Percentiles rank a stretch among this genome's conserved stretches.
Evolutionary conservation across 2,329 filamentous ascomycete species (phyloP).

Genomic region (Cryphonectria japonica): DNA sequence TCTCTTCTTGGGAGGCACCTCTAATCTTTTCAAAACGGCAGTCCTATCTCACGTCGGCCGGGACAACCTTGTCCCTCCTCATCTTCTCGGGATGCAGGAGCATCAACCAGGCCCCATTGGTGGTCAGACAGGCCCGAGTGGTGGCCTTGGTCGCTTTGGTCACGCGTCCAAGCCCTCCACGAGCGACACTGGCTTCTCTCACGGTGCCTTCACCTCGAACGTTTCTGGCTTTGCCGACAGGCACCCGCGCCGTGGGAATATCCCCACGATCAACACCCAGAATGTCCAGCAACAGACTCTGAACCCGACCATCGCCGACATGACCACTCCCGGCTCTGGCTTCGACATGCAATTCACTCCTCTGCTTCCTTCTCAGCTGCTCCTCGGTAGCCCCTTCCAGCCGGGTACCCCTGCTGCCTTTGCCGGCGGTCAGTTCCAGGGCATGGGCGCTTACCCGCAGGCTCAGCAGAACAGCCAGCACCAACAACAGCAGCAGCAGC

Average conservation of each 20-base stretch:
- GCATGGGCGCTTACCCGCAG: slow-evolving; percentile 75
- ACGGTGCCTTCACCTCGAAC: slow-evolving; percentile 89
- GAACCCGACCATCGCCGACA: slow-evolving; percentile 65
- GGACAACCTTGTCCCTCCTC: slow-evolving; percentile 86
- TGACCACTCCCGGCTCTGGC: slow-evolving; percentile 83
- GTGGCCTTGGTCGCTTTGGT: slow-evolving; percentile 65
- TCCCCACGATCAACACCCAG: slow-evolving; percentile 91
- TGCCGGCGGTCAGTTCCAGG: slow-evolving; percentile 89
- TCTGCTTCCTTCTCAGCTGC: slow-evolving; percentile 88
- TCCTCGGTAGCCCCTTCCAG: slow-evolving; percentile 96
- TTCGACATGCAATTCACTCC: slow-evolving; percentile 99
- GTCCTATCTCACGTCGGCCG: slow-evolving; percentile 75
- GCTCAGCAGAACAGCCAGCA: slow-evolving; percentile 54
- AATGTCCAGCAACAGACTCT: slow-evolving; percentile 53
- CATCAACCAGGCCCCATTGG: slow-evolving; percentile 65
- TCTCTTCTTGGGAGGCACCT: slow-evolving; percentile 51
- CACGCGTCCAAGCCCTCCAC: slow-evolving; percentile 80
- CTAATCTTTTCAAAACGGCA: slow-evolving; percentile 74
- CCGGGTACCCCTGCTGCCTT: slow-evolving; percentile 90
- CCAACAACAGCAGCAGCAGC: slow-evolving; percentile 58
- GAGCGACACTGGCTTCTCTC: slow-evolving; percentile 87
- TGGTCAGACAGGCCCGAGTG: slow-evolving; percentile 60
- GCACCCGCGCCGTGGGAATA: slow-evolving; percentile 81
- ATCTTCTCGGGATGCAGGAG: slow-evolving; percentile 91
- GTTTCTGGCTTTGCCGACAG: slow-evolving; percentile 83